Base-by-base conservation (phyloP, 2,329 filamentous ascomycete genomes). In the Aspergillus bombycis region DNA sequence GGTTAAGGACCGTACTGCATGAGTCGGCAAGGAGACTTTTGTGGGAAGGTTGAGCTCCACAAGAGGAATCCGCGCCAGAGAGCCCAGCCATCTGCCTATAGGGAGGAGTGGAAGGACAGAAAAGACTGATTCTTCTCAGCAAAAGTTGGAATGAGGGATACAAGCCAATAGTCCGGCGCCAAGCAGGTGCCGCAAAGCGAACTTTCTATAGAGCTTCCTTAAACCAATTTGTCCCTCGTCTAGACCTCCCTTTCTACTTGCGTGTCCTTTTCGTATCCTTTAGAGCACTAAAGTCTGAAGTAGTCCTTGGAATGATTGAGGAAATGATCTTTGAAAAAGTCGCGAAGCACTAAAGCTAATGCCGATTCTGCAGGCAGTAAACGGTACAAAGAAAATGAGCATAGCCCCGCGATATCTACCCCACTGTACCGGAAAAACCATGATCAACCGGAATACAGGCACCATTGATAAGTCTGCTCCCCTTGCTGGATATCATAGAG, bases 361-460 rank as follows among this genome's bases (percentile, higher is more conserved):
- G 34, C 34, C 34, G 4, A 16, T 36, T 36, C 3, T 36, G 14
- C 34, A 14, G 14, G 1, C 34, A 36, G 14, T 36, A 36, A 3
- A 38, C 19, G 7, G 38, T 41, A 41, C 8, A 46, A 12, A 46
- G 6, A 26, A 46, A 12, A 23, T 4, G 1, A 46, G 5, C 2
- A 9, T 28, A 16, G 14, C 7, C 14, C 19, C 1, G 14, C 16
- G 3, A 26, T 26, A 4, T 28, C 23, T 48, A 61, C 7, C 59
- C 59, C 3, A 61, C 38, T 4, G 38, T 30, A 11, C 52, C 59
- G 23, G 38, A 57, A 14, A 60, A 74, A 14, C 74, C 74, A 52
- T 74, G 68, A 64, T 76, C 74, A 36, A 73, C 64, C 21, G 72
- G 68, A 45, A 76, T 70, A 28, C 69, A 72, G 1, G 72, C 70